Evolutionary conservation across 2,329 filamentous ascomycete genomes (phyloP).

Genomic region (Apiospora kogelbergensis): DNA sequence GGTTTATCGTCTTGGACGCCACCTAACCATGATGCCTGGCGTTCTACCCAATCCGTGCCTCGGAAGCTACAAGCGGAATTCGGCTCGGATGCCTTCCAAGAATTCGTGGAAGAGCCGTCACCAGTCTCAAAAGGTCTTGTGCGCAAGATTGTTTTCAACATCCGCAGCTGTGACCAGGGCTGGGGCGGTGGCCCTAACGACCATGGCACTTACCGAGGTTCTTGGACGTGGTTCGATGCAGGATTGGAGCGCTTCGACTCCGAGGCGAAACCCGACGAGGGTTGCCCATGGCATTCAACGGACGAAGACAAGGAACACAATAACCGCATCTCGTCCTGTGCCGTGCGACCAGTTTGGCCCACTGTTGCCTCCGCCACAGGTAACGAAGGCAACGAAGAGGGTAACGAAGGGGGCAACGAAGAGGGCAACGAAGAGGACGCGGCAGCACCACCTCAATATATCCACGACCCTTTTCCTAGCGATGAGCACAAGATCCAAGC

Average conservation of each 20-base stretch:
- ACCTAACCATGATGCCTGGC: conserved; percentile 23
- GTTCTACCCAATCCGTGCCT: conserved; percentile 18
- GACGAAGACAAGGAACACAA: background rate
- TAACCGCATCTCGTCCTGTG: conserved; percentile 23
- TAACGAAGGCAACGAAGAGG: conserved; percentile 14
- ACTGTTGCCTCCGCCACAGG: conserved; percentile 14
- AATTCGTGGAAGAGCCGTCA: conserved; percentile 39
- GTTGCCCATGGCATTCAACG: conserved; percentile 16
- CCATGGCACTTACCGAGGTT: conserved; percentile 43
- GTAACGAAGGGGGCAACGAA: no score
- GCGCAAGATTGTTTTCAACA: conserved; percentile 61
- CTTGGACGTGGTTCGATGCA: conserved; percentile 65
- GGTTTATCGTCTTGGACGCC: conserved; percentile 35
- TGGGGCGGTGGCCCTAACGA: conserved; percentile 40
- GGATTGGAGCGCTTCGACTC: conserved; percentile 57
- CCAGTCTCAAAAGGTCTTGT: conserved; percentile 48
- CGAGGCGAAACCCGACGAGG: conserved; percentile 23
- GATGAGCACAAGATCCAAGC: conserved; percentile 46
- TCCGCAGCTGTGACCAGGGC: conserved; percentile 59
- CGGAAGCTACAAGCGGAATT: conserved; percentile 30
- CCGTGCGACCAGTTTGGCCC: conserved; percentile 31
- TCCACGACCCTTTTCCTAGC: conserved; percentile 36
- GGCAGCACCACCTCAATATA: conserved; percentile 26
- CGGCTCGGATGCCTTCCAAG: conserved; percentile 30
- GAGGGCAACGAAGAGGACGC: conserved; percentile 12